Evolutionary conservation across 148 eudicot species (phyloP), one percentile per base, ranked within the genome.

Genomic region (Mesembryanthemum crystallinum): DNA sequence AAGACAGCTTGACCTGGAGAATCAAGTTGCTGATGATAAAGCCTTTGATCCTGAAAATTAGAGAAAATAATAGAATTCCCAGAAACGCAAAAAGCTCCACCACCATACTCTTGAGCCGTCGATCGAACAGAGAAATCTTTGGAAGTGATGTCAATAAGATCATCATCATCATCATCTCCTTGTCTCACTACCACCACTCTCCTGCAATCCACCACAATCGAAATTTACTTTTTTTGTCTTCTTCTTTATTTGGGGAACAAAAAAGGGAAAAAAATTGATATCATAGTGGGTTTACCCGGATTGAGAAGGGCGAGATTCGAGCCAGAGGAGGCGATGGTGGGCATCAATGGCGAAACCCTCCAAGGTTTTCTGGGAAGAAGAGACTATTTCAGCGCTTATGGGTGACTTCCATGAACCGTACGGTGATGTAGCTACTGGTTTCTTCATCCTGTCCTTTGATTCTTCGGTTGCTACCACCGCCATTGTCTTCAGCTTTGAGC

Each of bases 21-120:
- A 35, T 32, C 35, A 57, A 57, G 61, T 4, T 4, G 27, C 78
- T 84, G 87, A 42, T 80, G 76, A 64, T 87, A 87, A 1, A 87
- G 82, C 76, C 89, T 85, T 47, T 87, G 89, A 51, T 87, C 89
- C 37, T 82, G 74, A 72, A 78, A 76, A 74, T 87, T 87, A 8
- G 87, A 84, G 79, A 87, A 87, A 33, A 85, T 73, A 13, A 87
- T 70, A 66, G 76, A 66, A 62, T 87, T 85, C 45, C 82, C 86
- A 27, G 66, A 73, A 69, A 88, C 74, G 23, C 72, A 62, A 75
- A 90, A 90, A 11, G 91, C 88, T 37, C 90, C 94, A 71, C 94
- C 94, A 73, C 94, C 94, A 75, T 86, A 90, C 63, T 88, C 91
- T 73, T 90, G 91, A 83, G 86, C 89, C 57, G 79, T 73, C 25